Percentiles rank a stretch among this genome's conserved stretches.
Evolutionary conservation across 1,139 yeast genomes (phyloP).

Genomic region (Martiniozyma asiatica): DNA sequence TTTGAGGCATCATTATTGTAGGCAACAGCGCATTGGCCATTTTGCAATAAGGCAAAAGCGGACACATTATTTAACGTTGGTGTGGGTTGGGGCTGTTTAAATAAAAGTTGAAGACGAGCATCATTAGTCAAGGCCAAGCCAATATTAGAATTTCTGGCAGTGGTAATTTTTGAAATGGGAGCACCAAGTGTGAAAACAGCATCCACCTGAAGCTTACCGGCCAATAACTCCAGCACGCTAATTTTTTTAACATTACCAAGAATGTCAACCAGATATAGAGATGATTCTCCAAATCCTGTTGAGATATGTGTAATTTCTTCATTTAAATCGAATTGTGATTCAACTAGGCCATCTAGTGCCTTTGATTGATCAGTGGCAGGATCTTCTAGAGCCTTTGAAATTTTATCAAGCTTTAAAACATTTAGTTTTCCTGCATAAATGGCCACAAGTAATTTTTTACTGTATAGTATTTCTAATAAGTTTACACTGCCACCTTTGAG

Average conservation of each 20-base stretch:
- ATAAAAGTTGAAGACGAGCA: too few relatives aligned
- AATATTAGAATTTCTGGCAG: too few relatives aligned
- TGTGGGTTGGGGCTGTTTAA: too few relatives aligned
- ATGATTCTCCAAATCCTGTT: constrained; percentile 8
- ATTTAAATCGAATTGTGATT: constrained; percentile 10
- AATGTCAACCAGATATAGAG: constrained; percentile 5
- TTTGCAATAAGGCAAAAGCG: too few relatives aligned
- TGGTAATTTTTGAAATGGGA: too few relatives aligned
- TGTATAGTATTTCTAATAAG: too few relatives aligned
- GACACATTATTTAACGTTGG: too few relatives aligned
- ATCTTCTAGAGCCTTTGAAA: constrained; percentile 12
- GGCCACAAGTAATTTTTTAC: constrained; percentile 13
- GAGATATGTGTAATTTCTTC: constrained; percentile 10
- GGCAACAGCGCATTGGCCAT: too few relatives aligned
- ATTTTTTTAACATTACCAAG: constrained; percentile 1
- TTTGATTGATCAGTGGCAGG: constrained; percentile 12
- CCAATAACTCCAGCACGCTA: constrained; percentile 3
- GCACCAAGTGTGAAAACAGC: too few relatives aligned
- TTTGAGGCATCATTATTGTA: too few relatives aligned
- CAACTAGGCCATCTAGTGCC: neutral
- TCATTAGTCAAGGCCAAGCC: too few relatives aligned
- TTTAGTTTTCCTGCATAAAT: constrained; percentile 10
- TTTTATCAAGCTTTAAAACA: constrained; percentile 11
- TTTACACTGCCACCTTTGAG: too few relatives aligned
- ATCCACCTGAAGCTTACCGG: constrained; percentile 7